Conservation (phyloP, 2,329 filamentous ascomycete genomes). For the Colletotrichum sp. region DNA sequence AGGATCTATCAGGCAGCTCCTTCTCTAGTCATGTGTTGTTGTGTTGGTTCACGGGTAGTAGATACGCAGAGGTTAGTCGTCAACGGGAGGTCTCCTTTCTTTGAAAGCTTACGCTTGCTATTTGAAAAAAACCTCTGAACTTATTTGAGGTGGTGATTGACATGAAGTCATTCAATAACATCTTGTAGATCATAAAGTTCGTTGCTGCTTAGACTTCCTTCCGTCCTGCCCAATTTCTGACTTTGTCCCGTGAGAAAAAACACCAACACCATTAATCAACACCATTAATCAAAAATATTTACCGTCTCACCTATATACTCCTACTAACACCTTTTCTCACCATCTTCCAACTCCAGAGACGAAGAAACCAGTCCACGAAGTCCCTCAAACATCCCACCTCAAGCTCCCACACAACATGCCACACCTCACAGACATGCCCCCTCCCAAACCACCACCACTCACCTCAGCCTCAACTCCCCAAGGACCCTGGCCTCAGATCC, state of each 20-base stretch:
- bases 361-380: not conserved
- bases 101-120: rapidly evolving
- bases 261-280: rapidly evolving
- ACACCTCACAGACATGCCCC: not conserved
- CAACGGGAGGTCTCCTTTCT: not conserved
- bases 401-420: not conserved
- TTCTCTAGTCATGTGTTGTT: rapidly evolving
- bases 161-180: rapidly evolving
- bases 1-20: too few species aligned
- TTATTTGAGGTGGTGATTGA: not conserved
- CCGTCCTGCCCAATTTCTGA: rapidly evolving
- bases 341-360: not conserved
- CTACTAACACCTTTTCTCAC: not conserved
- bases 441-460: not conserved
- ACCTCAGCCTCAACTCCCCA: not conserved
- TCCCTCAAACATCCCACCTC: not conserved
- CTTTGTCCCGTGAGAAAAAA: rapidly evolving
- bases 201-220: not conserved
- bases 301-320: not conserved
- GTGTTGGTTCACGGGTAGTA: not conserved
- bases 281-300: rapidly evolving
- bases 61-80: rapidly evolving
- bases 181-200: rapidly evolving
- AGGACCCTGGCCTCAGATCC: not conserved
- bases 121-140: rapidly evolving